These are phyloP conservation scores for Gaultheria prostrata DNA, from an alignment of 148 eudicot genomes.

Conservation along the genomic window DNA sequence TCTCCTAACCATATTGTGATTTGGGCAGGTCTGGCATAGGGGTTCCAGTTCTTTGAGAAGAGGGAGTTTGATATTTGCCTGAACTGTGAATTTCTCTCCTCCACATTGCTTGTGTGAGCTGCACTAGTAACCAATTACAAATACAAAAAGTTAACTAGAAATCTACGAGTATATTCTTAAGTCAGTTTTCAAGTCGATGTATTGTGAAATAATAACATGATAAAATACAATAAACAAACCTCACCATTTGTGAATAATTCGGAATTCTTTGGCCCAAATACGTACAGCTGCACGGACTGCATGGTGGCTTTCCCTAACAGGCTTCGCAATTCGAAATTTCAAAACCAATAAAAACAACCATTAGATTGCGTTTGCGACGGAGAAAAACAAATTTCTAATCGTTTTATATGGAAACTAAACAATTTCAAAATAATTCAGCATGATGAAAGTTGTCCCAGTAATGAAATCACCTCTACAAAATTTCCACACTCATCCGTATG, in stretches of 20 bases:
- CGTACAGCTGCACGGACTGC: conserved; percentile 50
- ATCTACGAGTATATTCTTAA: no score
- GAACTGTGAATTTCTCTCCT: conserved; percentile 42
- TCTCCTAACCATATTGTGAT: conserved; percentile 51
- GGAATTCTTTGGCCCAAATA: conserved; percentile 41
- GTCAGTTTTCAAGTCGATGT: no score
- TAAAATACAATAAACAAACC: neutral
- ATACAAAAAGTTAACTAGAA: neutral
- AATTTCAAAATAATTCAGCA: no score
- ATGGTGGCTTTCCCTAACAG: conserved; percentile 41
- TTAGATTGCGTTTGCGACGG: neutral
- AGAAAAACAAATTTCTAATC: neutral
- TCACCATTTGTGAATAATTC: conserved; percentile 32
- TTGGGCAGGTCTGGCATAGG: conserved; percentile 32
- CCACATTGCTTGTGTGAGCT: conserved; percentile 52
- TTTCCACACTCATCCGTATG: no score
- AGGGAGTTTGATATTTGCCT: conserved; percentile 37
- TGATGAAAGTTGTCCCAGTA: no score
- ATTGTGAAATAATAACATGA: no score
- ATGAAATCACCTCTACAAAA: no score
- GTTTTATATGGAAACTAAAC: no score
- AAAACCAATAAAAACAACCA: neutral
- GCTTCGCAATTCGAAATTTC: conserved; percentile 18
- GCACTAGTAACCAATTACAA: neutral
- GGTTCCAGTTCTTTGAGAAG: conserved; percentile 40